These are phyloP conservation scores for Triticum monococcum DNA, from an alignment of 176 grass and related monocot species.

Conservation along the genomic window DNA sequence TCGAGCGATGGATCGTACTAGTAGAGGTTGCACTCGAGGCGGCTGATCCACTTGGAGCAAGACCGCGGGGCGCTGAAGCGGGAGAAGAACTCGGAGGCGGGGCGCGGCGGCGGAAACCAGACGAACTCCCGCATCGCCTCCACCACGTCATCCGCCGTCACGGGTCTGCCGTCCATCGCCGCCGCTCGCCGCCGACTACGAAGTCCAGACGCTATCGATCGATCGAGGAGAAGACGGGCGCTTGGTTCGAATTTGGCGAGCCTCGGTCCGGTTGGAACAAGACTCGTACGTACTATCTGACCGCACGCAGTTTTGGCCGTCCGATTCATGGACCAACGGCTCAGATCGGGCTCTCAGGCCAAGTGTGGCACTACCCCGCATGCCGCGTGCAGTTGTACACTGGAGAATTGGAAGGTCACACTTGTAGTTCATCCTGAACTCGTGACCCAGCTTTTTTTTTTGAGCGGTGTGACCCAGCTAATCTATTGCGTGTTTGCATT, in stretches of 20 bases:
- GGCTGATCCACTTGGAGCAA: conserved; percentile 97
- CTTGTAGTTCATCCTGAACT: background rate
- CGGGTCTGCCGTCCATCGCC: conserved; percentile 95
- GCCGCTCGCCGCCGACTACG: background rate
- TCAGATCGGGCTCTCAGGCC: background rate
- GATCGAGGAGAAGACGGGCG: no score
- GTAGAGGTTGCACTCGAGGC: conserved; percentile 99
- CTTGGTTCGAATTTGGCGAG: background rate
- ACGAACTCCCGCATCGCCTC: conserved; percentile 92
- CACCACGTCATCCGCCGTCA: conserved; percentile 91
- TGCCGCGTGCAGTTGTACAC: no score
- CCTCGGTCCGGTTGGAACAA: background rate
- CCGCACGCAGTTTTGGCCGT: background rate
- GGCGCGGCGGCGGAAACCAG: conserved; percentile 88
- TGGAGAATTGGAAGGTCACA: background rate
- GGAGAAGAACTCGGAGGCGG: conserved; percentile 92
- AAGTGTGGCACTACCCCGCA: background rate
- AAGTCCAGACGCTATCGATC: no score
- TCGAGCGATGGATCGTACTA: conserved; percentile 55
- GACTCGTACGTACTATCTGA: no score
- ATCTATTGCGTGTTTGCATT: background rate
- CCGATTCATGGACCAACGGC: background rate
- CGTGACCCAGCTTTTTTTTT: background rate
- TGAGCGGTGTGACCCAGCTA: background rate
- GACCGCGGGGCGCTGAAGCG: conserved; percentile 91